phyloP scores from a whole-genome alignment of 352 stramenopile genomes.

The Phytophthora pluvialis region DNA sequence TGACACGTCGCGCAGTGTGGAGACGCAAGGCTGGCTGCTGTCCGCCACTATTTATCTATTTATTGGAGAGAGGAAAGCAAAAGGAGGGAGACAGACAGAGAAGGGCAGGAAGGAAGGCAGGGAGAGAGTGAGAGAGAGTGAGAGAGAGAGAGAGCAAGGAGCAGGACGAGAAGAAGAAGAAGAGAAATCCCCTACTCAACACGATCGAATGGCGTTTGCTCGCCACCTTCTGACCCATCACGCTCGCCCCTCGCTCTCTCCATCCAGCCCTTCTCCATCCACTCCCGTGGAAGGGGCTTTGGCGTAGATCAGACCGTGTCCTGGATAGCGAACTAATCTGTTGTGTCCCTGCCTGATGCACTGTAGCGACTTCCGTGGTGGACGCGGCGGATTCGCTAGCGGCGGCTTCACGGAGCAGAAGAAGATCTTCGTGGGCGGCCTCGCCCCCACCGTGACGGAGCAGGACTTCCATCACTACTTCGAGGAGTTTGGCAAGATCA shows the following conservation, averaged over 20 bases:
- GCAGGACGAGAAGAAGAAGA: conserved; percentile 31
- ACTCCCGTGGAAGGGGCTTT: conserved; percentile 35
- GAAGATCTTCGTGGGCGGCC: conserved; percentile 94
- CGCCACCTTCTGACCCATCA: conserved; percentile 30
- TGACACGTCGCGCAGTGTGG: conserved; percentile 5
- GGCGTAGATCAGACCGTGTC: conserved; percentile 23
- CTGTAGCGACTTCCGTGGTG: conserved; percentile 51
- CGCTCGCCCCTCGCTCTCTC: conserved; percentile 39
- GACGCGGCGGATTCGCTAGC: conserved; percentile 37
- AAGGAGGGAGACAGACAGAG: conserved; percentile 37
- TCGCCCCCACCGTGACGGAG: conserved; percentile 86
- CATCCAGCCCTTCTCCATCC: conserved; percentile 40
- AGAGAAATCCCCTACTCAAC: conserved; percentile 44
- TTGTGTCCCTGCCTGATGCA: conserved; percentile 30
- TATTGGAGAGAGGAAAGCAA: conserved; percentile 30
- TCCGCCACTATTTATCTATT: conserved; percentile 39
- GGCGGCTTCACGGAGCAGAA: conserved; percentile 72
- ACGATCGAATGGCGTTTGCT: conserved; percentile 44
- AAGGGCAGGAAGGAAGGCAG: conserved; percentile 38
- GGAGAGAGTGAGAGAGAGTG: conserved; percentile 22
- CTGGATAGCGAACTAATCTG: conserved; percentile 28
- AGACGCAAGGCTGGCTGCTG: conserved; percentile 30
- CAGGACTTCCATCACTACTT: conserved; percentile 94
- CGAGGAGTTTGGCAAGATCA: conserved; percentile 90
- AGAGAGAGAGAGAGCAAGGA: conserved; percentile 34